These are phyloP conservation scores for Solanum hybrid DNA, from an alignment of 305 asterid species.

Conservation along the genomic window DNA sequence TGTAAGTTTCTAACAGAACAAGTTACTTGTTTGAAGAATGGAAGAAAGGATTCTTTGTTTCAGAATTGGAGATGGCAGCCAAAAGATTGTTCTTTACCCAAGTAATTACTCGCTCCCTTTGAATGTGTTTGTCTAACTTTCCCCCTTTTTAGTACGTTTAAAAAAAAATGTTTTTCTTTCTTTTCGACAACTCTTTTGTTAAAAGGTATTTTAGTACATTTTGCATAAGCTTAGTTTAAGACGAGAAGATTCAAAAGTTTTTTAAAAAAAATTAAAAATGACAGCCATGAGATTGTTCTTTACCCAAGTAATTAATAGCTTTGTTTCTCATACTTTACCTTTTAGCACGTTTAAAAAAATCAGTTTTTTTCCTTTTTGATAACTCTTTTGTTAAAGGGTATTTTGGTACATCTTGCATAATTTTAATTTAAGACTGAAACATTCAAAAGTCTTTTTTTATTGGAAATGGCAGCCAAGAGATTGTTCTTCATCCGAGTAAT, in stretches of 20 bases:
- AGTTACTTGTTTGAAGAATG: slow-evolving; percentile 65
- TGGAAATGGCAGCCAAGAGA: slow-evolving; percentile 73
- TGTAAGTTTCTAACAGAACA: slow-evolving; percentile 83
- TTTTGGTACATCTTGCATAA: neutral
- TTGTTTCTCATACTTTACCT: neutral
- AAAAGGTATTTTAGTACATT: neutral
- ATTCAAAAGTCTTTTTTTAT: no score
- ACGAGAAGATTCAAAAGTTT: neutral
- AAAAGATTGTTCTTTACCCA: slow-evolving; percentile 55
- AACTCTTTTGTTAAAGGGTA: neutral
- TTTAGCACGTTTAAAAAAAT: neutral
- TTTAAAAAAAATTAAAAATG: no score
- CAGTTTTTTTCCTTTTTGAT: no score
- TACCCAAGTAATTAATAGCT: neutral
- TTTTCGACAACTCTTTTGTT: neutral
- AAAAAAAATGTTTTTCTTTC: no score
- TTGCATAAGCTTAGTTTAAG: neutral
- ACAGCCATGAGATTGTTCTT: no score
- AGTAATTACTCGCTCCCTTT: slow-evolving; percentile 15
- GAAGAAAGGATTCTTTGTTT: slow-evolving; percentile 40
- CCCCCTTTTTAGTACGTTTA: neutral
- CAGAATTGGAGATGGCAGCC: slow-evolving; percentile 90
- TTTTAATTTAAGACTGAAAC: neutral
- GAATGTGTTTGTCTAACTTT: neutral
- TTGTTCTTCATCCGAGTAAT: slow-evolving; percentile 56